Evolutionary conservation across 2,329 filamentous ascomycete species (phyloP).

Genomic region (Fusarium solani-melongenae): DNA sequence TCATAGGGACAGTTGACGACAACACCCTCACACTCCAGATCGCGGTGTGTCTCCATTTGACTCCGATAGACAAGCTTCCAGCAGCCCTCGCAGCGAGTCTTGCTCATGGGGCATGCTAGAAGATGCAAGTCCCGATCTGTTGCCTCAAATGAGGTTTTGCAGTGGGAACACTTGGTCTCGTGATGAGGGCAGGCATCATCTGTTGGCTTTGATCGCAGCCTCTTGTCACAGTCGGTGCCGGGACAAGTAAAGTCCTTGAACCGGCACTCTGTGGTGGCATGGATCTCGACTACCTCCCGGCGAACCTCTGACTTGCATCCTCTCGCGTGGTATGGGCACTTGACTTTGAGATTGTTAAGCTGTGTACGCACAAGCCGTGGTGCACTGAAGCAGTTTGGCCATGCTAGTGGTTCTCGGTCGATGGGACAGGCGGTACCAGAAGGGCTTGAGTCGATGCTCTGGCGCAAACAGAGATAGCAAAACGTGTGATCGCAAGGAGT

Average conservation of each 20-base stretch:
- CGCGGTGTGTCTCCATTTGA: slow-evolving; percentile 59
- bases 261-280: slow-evolving; percentile 67
- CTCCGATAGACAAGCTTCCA: slow-evolving; percentile 56
- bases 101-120: slow-evolving; percentile 58
- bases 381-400: slow-evolving; percentile 55
- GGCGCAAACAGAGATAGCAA: slow-evolving; percentile 66
- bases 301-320: slow-evolving; percentile 64
- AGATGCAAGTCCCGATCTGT: slow-evolving; percentile 53
- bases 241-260: slow-evolving; percentile 68
- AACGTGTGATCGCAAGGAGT: slow-evolving; percentile 74
- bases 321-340: slow-evolving; percentile 64
- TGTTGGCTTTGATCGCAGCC: slow-evolving; percentile 61
- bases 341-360: slow-evolving; percentile 68
- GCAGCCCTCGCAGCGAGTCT: slow-evolving; percentile 63
- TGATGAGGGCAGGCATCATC: slow-evolving; percentile 67
- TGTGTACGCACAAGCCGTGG: slow-evolving; percentile 67
- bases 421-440: slow-evolving; percentile 64
- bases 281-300: slow-evolving; percentile 65
- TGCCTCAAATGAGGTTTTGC: slow-evolving; percentile 60
- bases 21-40: slow-evolving; percentile 61
- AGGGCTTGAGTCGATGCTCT: slow-evolving; percentile 54
- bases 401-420: slow-evolving; percentile 60
- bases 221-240: slow-evolving; percentile 62
- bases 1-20: slow-evolving; percentile 60
- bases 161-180: slow-evolving; percentile 63